Evolutionary conservation across 2,329 filamentous ascomycete genomes (phyloP), one percentile per base, ranked within the genome.

Genomic region (Cladosporium austrohemisphaericum): DNA sequence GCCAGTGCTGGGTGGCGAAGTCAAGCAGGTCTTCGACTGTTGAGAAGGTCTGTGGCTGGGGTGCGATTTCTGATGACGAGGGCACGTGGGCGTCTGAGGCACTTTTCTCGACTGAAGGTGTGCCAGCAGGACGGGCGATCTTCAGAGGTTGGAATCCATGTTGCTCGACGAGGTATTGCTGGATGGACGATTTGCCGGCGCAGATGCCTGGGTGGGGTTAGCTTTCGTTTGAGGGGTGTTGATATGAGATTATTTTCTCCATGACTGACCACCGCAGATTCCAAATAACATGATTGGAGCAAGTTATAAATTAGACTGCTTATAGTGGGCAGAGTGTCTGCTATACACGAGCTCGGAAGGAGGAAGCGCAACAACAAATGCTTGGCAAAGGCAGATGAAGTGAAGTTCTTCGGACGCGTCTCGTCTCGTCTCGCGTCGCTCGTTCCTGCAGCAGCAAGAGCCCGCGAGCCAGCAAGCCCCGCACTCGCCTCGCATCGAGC

Each of bases 101-200:
- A 5, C 69, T 72, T 45, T 70, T 69, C 41, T 74, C 70, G 18
- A 73, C 65, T 3, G 61, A 54, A 19, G 72, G 68, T 2, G 68
- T 71, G 14, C 60, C 51, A 40, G 63, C 57, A 11, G 60, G 63
- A 26, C 62, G 65, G 35, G 65, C 68, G 23, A 95, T 76, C 59
- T 80, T 77, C 50, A 96, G 78, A 38, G 81, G 80, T 53, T 79
- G 82, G 71, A 97, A 98, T 53, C 81, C 83, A 68, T 96, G 86
- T 56, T 91, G 81, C 55, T 90, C 80, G 56, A 91, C 81, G 7
- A 98, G 80, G 66, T 95, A 96, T 48, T 88, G 81, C 51, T 90
- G 90, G 56, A 97, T 88, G 8, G 89, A 88, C 65, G 83, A 84
- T 73, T 96, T 97, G 62, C 93, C 93, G 41, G 92, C 84, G 73